phyloP scores from a whole-genome alignment of 1,284 basidiomycete species.

The Mrakiaceae sp. region DNA sequence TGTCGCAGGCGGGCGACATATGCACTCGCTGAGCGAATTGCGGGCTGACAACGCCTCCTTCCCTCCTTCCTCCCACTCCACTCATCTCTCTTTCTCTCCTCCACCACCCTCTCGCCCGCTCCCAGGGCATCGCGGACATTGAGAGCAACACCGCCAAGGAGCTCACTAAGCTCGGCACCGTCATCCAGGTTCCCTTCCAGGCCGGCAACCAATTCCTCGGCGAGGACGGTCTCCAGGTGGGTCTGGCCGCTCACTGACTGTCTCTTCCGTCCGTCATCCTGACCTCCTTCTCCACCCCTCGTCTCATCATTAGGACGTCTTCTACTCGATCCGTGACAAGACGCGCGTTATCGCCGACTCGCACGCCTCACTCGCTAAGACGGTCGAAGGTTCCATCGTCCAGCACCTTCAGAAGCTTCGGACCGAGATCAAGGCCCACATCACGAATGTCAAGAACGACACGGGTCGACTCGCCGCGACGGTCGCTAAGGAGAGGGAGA shows the following conservation, averaged over 20 bases:
- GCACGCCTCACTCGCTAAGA: conserved; percentile 90
- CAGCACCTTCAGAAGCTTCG: conserved; percentile 93
- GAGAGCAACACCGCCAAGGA: conserved; percentile 91
- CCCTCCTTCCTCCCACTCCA: conserved; percentile 3
- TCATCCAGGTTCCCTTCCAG: conserved; percentile 94
- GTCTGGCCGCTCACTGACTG: conserved; percentile 2
- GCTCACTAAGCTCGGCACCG: conserved; percentile 87
- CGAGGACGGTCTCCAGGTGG: conserved; percentile 71
- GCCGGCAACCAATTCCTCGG: conserved; percentile 92
- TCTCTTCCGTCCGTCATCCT: conserved; percentile 12
- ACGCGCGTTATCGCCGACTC: conserved; percentile 90
- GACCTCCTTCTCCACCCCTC: not conserved
- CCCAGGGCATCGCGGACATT: conserved; percentile 80
- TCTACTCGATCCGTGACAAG: conserved; percentile 87
- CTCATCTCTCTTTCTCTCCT: conserved; percentile 2
- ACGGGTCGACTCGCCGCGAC: conserved; percentile 88
- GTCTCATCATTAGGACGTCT: conserved; percentile 57
- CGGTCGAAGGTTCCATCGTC: conserved; percentile 93
- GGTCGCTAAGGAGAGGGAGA: conserved; percentile 88
- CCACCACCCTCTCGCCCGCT: conserved; percentile 35
- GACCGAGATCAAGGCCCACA: conserved; percentile 92
- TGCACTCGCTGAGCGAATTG: not conserved
- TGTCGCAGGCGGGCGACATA: not conserved
- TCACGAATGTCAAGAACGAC: conserved; percentile 96
- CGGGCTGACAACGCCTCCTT: not conserved